Conservation (phyloP, 2,329 filamentous ascomycete genomes). For the Byssothecium circinans region DNA sequence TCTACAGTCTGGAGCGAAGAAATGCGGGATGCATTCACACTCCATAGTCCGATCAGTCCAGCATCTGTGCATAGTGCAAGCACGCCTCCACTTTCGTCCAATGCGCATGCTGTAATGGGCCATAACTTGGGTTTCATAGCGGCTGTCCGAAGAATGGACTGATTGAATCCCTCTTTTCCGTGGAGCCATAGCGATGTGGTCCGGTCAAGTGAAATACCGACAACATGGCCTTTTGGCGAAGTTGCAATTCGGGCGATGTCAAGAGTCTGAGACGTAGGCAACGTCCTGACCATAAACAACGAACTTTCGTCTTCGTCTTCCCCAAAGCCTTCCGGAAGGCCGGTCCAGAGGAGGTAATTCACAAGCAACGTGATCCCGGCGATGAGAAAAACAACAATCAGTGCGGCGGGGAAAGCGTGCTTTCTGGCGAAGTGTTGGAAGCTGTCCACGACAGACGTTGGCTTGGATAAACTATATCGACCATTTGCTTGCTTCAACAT, state of each 20-base stretch:
- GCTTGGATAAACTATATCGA: slow-evolving; percentile 54
- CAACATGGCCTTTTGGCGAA: slow-evolving; percentile 65
- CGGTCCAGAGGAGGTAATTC: slow-evolving; percentile 73
- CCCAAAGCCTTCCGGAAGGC: slow-evolving; percentile 49
- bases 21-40: slow-evolving; percentile 60
- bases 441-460: slow-evolving; percentile 57
- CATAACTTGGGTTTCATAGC: slow-evolving; percentile 41
- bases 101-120: slow-evolving; percentile 61
- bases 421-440: slow-evolving; percentile 55
- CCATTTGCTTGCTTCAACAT: slow-evolving; percentile 70
- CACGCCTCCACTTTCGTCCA: slow-evolving; percentile 66
- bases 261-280: slow-evolving; percentile 66
- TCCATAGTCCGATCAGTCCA: slow-evolving; percentile 65
- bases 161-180: slow-evolving; percentile 31
- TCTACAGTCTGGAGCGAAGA: slow-evolving; percentile 56
- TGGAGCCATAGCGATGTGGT: slow-evolving; percentile 64
- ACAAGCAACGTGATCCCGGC: slow-evolving; percentile 70
- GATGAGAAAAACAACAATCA: slow-evolving; percentile 64
- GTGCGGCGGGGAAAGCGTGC: slow-evolving; percentile 68
- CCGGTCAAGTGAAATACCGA: slow-evolving; percentile 71
- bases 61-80: slow-evolving; percentile 66
- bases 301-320: slow-evolving; percentile 54
- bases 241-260: slow-evolving; percentile 68
- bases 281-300: slow-evolving; percentile 61
- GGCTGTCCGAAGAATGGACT: slow-evolving; percentile 35